Evolutionary conservation across 192 early-diverging fungal genomes (phyloP).

Genomic region (Rhizoclosmatium globosum): DNA sequence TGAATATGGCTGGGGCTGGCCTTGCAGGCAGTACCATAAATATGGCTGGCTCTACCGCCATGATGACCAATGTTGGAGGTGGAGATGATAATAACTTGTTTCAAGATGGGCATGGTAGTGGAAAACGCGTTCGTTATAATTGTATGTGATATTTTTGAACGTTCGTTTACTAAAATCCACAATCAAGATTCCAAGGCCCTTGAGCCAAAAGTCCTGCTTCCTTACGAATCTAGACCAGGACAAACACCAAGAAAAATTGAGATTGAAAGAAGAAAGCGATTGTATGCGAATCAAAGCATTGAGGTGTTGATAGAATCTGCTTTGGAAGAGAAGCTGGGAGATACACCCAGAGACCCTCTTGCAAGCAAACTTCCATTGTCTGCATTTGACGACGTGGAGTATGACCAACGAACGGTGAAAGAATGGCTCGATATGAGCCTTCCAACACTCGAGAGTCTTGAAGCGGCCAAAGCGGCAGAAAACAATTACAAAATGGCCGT

Average conservation of each 20-base stretch:
- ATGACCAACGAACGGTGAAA: slow-evolving; percentile 49
- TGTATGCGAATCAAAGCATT: slow-evolving; percentile 53
- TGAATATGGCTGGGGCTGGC: background rate
- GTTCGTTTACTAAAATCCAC: background rate
- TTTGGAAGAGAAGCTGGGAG: background rate
- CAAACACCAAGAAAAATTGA: slow-evolving; percentile 65
- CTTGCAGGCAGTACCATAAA: too few relatives aligned
- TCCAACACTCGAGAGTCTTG: slow-evolving; percentile 5
- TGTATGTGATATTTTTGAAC: background rate
- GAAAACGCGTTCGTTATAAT: background rate
- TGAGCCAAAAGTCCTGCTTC: slow-evolving; percentile 62
- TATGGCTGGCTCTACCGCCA: background rate
- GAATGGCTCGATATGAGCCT: slow-evolving; percentile 62
- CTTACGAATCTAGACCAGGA: slow-evolving; percentile 53
- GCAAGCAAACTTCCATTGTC: slow-evolving; percentile 45
- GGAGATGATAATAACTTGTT: slow-evolving; percentile 5
- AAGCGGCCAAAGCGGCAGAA: background rate
- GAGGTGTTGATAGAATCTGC: slow-evolving; percentile 18
- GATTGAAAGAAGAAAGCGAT: slow-evolving; percentile 61
- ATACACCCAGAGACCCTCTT: background rate
- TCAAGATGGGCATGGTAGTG: background rate
- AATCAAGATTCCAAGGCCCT: slow-evolving; percentile 48
- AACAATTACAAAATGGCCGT: too few relatives aligned
- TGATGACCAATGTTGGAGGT: background rate
- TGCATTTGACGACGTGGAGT: slow-evolving; percentile 59